phyloP scores from a whole-genome alignment of 352 stramenopile genomes.

The Globisporangium okanoganense region DNA sequence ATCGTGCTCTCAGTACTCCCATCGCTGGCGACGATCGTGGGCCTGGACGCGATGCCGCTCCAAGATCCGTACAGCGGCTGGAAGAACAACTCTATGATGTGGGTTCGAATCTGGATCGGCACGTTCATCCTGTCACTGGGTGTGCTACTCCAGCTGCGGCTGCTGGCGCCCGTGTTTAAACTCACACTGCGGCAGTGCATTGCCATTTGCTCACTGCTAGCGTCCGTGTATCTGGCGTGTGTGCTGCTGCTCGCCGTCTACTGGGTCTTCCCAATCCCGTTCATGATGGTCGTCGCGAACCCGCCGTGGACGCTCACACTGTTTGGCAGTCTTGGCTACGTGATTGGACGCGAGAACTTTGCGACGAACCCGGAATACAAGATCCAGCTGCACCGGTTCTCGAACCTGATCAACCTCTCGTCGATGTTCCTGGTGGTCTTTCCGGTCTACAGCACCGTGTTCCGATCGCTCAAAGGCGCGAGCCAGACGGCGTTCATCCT shows the following conservation, averaged over 20 bases:
- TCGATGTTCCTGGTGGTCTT: too few relatives aligned
- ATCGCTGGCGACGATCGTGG: neutral
- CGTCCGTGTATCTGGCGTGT: too few relatives aligned
- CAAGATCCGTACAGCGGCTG: neutral
- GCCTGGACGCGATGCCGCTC: neutral
- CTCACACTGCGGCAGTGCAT: too few relatives aligned
- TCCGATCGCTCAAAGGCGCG: neutral
- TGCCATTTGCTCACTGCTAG: too few relatives aligned
- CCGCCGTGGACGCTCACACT: neutral
- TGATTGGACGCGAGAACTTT: too few relatives aligned
- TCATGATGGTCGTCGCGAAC: too few relatives aligned
- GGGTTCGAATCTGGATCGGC: neutral
- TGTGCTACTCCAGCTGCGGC: neutral
- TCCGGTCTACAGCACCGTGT: slow-evolving; percentile 3
- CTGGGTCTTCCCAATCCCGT: too few relatives aligned
- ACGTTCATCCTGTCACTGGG: neutral
- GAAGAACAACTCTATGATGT: neutral
- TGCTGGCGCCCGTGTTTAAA: neutral
- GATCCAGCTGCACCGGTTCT: too few relatives aligned
- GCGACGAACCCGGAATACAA: too few relatives aligned
- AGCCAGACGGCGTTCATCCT: neutral
- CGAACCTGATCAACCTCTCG: too few relatives aligned
- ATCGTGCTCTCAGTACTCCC: neutral
- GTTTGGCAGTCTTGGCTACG: too few relatives aligned
- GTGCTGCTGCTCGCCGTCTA: too few relatives aligned